A percentile compares a stretch with the other conserved stretches of the same genome.
Conservation (phyloP, 768 basidiomycete genomes). For the Agaricus subrufescens region DNA sequence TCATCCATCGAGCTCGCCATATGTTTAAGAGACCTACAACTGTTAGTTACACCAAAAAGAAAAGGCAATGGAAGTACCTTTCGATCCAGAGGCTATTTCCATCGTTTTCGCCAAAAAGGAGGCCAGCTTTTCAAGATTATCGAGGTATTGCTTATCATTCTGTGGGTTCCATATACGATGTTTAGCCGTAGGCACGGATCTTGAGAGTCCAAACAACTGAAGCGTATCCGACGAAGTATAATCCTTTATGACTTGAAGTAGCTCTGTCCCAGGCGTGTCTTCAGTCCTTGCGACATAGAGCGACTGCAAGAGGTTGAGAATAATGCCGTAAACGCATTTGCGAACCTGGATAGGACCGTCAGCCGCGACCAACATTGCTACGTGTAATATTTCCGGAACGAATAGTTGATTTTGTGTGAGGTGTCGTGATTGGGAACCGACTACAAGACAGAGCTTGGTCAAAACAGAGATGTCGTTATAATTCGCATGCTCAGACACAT, state of each 20-base stretch:
- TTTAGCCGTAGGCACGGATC: conserved; percentile 63
- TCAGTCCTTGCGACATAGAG: conserved; percentile 58
- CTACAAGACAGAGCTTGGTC: conserved; percentile 67
- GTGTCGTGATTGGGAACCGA: conserved; percentile 63
- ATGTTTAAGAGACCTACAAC: conserved; percentile 68
- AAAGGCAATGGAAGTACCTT: conserved; percentile 42
- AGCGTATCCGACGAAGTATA: conserved; percentile 53
- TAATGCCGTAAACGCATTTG: conserved; percentile 75
- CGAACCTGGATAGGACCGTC: conserved; percentile 72
- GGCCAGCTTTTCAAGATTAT: conserved; percentile 62
- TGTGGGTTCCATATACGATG: conserved; percentile 52
- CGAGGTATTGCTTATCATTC: conserved; percentile 54
- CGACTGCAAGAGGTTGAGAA: conserved; percentile 80
- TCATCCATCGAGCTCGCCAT: conserved; percentile 94
- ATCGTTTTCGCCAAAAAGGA: conserved; percentile 59
- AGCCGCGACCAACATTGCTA: conserved; percentile 72
- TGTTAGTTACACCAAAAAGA: not conserved
- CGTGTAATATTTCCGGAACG: conserved; percentile 78
- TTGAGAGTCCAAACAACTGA: conserved; percentile 67
- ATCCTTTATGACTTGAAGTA: conserved; percentile 60
- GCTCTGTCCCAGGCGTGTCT: conserved; percentile 53
- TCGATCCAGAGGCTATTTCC: conserved; percentile 59
- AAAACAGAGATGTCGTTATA: conserved; percentile 83
- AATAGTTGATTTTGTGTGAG: conserved; percentile 68
- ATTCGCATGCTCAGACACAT: conserved; percentile 63